Evolutionary conservation across 768 basidiomycete species (phyloP).

Genomic region (Lentinus brumalis): DNA sequence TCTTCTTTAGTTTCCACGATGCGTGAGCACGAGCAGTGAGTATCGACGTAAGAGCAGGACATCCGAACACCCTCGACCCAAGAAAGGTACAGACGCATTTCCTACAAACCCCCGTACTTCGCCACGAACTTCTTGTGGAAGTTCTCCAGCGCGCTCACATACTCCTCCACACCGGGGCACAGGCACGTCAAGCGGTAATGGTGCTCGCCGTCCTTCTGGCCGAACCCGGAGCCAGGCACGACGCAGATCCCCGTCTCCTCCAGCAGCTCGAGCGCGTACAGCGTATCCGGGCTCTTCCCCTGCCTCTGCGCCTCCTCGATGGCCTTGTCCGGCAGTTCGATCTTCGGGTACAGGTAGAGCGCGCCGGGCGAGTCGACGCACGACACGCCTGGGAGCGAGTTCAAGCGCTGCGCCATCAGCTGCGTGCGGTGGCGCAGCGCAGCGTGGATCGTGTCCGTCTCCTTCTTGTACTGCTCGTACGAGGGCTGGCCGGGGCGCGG

Average conservation of each 20-base stretch:
- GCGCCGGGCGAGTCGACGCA: slow-evolving; percentile 92
- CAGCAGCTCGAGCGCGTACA: slow-evolving; percentile 83
- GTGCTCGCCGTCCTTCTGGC: slow-evolving; percentile 86
- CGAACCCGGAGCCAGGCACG: slow-evolving; percentile 93
- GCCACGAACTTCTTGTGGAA: slow-evolving; percentile 66
- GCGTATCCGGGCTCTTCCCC: slow-evolving; percentile 84
- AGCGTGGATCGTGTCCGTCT: slow-evolving; percentile 79
- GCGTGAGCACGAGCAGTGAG: too few species aligned
- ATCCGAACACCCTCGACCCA: too few species aligned
- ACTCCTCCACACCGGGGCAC: slow-evolving; percentile 93
- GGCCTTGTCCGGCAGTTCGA: slow-evolving; percentile 73
- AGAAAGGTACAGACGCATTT: too few species aligned
- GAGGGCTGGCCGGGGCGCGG: slow-evolving; percentile 76
- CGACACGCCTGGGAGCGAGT: slow-evolving; percentile 80
- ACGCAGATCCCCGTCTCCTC: slow-evolving; percentile 93
- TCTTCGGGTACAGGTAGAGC: slow-evolving; percentile 89
- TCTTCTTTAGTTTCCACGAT: too few species aligned
- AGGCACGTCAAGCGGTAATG: slow-evolving; percentile 94
- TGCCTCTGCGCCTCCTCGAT: slow-evolving; percentile 67
- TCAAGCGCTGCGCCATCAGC: slow-evolving; percentile 79
- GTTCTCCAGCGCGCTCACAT: slow-evolving; percentile 78
- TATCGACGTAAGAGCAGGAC: too few species aligned
- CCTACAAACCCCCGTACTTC: slow-evolving; percentile 42
- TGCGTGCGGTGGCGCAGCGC: slow-evolving; percentile 70
- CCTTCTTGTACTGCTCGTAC: slow-evolving; percentile 78